phyloP scores from a whole-genome alignment of 2,329 filamentous ascomycete genomes.

The Claviceps paspali region DNA sequence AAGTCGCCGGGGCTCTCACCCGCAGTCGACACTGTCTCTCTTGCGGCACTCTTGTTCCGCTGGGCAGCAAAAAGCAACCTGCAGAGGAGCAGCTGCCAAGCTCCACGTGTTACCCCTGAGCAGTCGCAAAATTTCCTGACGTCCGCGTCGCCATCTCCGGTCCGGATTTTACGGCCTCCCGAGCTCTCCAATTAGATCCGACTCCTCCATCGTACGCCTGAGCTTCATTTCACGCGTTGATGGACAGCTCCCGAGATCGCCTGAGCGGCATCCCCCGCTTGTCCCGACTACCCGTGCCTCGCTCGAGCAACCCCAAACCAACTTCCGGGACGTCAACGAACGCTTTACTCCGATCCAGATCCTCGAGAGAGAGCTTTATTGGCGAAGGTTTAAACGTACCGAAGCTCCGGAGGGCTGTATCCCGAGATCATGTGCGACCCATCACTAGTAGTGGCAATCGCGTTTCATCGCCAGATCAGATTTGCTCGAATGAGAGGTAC shows the following conservation, averaged over 20 bases:
- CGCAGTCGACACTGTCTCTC: not conserved
- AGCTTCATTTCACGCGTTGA: slow-evolving; percentile 3
- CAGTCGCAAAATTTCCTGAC: not conserved
- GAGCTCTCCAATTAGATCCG: not conserved
- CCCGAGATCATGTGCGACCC: slow-evolving; percentile 23
- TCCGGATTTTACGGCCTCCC: not conserved
- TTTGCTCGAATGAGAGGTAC: slow-evolving; percentile 7
- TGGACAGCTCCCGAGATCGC: slow-evolving; percentile 22
- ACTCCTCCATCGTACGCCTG: no score
- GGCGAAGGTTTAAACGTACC: slow-evolving; percentile 22
- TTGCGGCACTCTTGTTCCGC: no score
- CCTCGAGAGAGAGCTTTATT: slow-evolving; percentile 5
- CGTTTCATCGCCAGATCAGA: slow-evolving; percentile 9
- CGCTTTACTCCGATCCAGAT: not conserved
- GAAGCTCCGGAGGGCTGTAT: slow-evolving; percentile 24
- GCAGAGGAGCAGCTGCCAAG: not conserved
- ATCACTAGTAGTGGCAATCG: slow-evolving; percentile 10
- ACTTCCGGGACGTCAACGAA: slow-evolving; percentile 13
- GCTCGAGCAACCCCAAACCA: slow-evolving; percentile 19
- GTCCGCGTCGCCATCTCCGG: not conserved
- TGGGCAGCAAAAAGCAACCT: no score
- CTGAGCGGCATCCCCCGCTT: slow-evolving; percentile 21
- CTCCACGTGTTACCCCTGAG: not conserved
- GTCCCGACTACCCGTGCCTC: slow-evolving; percentile 23
- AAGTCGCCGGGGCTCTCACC: no score